Conservation (phyloP, 2,329 filamentous ascomycete species). For the Paracoccidioides brasiliensis region DNA sequence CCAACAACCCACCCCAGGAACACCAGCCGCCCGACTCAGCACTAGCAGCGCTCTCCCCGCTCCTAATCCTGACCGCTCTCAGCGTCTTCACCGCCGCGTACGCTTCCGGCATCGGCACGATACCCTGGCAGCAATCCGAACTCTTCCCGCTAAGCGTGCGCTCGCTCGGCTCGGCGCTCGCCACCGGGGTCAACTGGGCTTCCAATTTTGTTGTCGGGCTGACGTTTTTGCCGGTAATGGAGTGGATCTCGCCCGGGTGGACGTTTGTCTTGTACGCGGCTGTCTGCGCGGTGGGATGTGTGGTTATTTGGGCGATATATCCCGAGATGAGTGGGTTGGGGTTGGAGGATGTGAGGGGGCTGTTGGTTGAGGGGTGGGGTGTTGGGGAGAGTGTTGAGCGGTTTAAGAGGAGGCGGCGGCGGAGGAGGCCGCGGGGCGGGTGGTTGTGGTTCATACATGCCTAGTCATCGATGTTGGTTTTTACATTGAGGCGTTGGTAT, state of each 20-base stretch:
- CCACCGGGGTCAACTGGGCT: slow-evolving; percentile 71
- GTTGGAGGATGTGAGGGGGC: slow-evolving; percentile 62
- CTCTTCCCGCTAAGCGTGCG: slow-evolving; percentile 60
- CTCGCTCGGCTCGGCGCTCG: slow-evolving; percentile 47
- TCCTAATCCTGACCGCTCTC: slow-evolving; percentile 59
- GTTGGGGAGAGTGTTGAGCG: slow-evolving; percentile 38
- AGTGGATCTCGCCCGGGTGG: slow-evolving; percentile 54
- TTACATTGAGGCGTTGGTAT: background rate
- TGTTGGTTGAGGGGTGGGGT: slow-evolving; percentile 63
- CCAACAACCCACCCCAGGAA: slow-evolving; percentile 14
- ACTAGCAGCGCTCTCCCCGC: slow-evolving; percentile 31
- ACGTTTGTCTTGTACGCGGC: slow-evolving; percentile 71
- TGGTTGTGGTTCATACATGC: background rate
- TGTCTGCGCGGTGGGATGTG: slow-evolving; percentile 56
- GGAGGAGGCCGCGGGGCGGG: background rate
- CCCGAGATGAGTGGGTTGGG: slow-evolving; percentile 74
- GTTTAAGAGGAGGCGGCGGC: slow-evolving; percentile 5
- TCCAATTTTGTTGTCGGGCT: slow-evolving; percentile 77
- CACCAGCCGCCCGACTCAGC: slow-evolving; percentile 11
- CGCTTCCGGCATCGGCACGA: slow-evolving; percentile 76
- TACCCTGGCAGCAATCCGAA: slow-evolving; percentile 94
- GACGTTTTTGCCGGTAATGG: slow-evolving; percentile 81
- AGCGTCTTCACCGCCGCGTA: slow-evolving; percentile 76
- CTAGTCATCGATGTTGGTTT: background rate
- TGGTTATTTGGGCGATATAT: slow-evolving; percentile 59